These are phyloP conservation scores for Endocalyx cinctus DNA, from an alignment of 2,329 filamentous ascomycete species.

Conservation along the genomic window DNA sequence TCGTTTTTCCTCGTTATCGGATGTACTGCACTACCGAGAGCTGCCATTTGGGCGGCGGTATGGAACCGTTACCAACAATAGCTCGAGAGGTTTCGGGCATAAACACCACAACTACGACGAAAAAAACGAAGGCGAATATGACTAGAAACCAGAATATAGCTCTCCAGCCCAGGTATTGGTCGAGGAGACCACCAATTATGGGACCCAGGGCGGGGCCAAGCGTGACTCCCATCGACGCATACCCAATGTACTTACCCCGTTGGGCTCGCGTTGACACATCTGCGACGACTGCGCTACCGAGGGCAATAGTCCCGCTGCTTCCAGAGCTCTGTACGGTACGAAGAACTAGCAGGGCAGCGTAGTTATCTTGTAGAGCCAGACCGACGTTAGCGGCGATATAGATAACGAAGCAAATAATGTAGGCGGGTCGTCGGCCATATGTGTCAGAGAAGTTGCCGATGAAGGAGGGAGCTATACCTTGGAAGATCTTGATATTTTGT, in stretches of 20 bases:
- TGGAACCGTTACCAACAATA: constrained; percentile 38
- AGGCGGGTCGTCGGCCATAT: constrained; percentile 43
- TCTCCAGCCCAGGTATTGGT: constrained; percentile 47
- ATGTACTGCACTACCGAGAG: neutral
- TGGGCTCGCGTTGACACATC: constrained; percentile 55
- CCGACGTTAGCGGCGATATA: constrained; percentile 43
- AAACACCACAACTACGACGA: constrained; percentile 35
- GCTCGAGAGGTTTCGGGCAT: constrained; percentile 42
- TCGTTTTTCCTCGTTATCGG: constrained; percentile 27
- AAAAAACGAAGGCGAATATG: constrained; percentile 34
- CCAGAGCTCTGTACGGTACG: constrained; percentile 50
- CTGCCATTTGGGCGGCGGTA: constrained; percentile 13
- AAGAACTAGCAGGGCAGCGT: constrained; percentile 42
- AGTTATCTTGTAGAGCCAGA: constrained; percentile 40
- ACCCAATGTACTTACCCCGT: constrained; percentile 50
- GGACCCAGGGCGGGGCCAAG: constrained; percentile 39
- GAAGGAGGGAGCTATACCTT: constrained; percentile 49
- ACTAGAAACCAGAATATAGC: constrained; percentile 52
- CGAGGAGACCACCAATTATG: constrained; percentile 48
- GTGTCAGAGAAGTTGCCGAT: constrained; percentile 45
- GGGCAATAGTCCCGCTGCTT: constrained; percentile 50
- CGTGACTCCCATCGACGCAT: constrained; percentile 32
- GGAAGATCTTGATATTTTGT: constrained; percentile 34
- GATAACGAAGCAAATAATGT: constrained; percentile 41
- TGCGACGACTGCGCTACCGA: constrained; percentile 49